Conservation (phyloP, 1,139 yeast genomes). For the Candida tetrigidarum region DNA sequence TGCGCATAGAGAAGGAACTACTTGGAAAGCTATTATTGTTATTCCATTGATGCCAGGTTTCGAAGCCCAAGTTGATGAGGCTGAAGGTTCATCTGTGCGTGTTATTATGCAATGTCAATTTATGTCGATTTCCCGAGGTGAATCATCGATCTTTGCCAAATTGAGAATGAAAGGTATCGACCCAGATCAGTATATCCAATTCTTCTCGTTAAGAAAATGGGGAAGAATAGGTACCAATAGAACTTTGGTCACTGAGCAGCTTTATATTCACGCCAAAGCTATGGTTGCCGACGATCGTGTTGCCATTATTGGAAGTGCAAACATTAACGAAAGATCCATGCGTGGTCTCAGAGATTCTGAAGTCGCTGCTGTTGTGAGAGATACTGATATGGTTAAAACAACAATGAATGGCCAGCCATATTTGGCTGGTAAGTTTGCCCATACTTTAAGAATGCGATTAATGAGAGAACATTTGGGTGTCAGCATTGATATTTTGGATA, state of each 20-base stretch:
- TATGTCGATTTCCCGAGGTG: conserved; percentile 90
- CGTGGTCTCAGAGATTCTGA: conserved; percentile 94
- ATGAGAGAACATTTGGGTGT: conserved; percentile 98
- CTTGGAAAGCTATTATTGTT: conserved; percentile 89
- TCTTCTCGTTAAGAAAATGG: conserved; percentile 94
- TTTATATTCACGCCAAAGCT: conserved; percentile 91
- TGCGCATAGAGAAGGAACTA: conserved; percentile 76
- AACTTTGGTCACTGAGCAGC: conserved; percentile 82
- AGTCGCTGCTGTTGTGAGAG: conserved; percentile 86
- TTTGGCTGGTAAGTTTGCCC: conserved; percentile 86
- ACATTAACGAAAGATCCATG: conserved; percentile 95
- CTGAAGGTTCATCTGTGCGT: conserved; percentile 93
- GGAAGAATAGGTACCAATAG: conserved; percentile 84
- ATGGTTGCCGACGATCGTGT: conserved; percentile 93
- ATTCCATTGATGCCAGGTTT: conserved; percentile 99
- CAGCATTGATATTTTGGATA: conserved; percentile 84
- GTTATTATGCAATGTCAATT: conserved; percentile 97
- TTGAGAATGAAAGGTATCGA: conserved; percentile 78
- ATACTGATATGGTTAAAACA: conserved; percentile 73
- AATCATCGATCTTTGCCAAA: conserved; percentile 86
- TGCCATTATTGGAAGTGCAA: conserved; percentile 96
- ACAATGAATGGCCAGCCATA: conserved; percentile 84
- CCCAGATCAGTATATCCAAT: conserved; percentile 91
- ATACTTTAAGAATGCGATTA: conserved; percentile 82
- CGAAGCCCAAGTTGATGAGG: conserved; percentile 89